Base-by-base conservation (phyloP, 371 early-diverging fungal genomes). In the Apophysomyces sp. region DNA sequence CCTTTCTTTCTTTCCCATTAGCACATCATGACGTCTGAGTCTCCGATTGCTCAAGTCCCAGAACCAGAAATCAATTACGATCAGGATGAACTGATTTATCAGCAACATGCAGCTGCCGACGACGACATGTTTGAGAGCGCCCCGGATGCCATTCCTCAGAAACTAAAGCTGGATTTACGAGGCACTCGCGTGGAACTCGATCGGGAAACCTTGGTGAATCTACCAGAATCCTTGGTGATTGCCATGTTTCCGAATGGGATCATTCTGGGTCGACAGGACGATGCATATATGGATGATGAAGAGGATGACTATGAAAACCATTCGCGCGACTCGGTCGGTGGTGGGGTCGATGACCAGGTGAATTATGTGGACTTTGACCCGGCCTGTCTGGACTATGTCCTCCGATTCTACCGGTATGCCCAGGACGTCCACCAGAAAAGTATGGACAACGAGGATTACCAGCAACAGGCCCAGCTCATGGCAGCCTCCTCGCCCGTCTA, bases 161-260 rank as follows among this genome's bases (percentile, higher is more conserved):
- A 77, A 21, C 68, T 91, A 13, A 72, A 83, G 57, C 74, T 93
- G 18, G 88, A 92, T 59, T 75, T 93, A 21, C 85, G 92, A 59
- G 92, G 92, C 3, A 85, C 82, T 21, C 86, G 83, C 9, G 78
- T 91, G 58, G 86, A 88, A 60, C 69, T 93, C 16, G 88, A 89
- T 71, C 81, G 92, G 62, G 90, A 93, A 31, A 81, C 81, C 4
- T 78, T 93, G 4, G 79, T 88, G 67, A 86, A 83, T 66, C 71
- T 93, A 28, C 93, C 93, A 8, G 92, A 93, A 66, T 85, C 86
- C 54, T 72, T 93, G 56, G 75, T 92, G 52, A 86, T 87, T 73
- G 89, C 88, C 67, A 93, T 93, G 93, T 93, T 93, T 63, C 93
- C 93, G 11, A 86, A 89, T 57, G 93, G 93, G 4, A 78, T 90